Base-by-base conservation (phyloP, 805 yeast species). In the Ogataea pignaliae region DNA sequence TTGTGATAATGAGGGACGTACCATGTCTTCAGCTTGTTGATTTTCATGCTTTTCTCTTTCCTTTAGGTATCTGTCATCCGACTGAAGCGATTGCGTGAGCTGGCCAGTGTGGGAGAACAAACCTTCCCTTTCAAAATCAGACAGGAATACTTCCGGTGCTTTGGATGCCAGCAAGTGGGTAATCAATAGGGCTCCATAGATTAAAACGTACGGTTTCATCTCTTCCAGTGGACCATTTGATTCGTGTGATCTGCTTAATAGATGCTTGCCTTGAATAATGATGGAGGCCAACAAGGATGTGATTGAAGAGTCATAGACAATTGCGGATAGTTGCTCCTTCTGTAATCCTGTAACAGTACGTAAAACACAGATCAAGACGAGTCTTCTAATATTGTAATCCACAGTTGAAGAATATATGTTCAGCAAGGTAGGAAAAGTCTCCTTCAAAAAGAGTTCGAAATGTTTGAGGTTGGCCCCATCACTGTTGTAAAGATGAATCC, bases 331-430 rank as follows among this genome's bases (percentile, higher is more conserved):
- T 3, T 61, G 61, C 0, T 56, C 51, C 3, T 59, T 53, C 1
- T 63, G 59, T 13, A 73, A 51, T 34, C 78, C 70, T 0, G 72
- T 61, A 1, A 78, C 60, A 13, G 82, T 70, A 48, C 87, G 72
- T 12, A 76, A 59, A 14, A 86, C 54, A 14, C 79, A 72, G 11
- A 81, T 62, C 17, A 85, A 62, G 1, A 76, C 77, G 41, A 75
- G 69, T 42, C 80, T 71, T 51, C 93, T 74, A 8, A 85, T 70
- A 13, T 76, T 77, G 49, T 72, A 78, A 46, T 85, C 88, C 57
- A 85, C 83, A 0, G 91, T 75, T 2, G 91, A 81, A 31, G 85
- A 81, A 54, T 82, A 88, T 9, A 86, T 73, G 47, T 77, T 79
- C 10, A 85, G 60, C 41, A 88, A 55, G 3, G 81, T 51, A 0